Conservation (phyloP, 169 alveolate species). For the Plasmodium fragile region DNA sequence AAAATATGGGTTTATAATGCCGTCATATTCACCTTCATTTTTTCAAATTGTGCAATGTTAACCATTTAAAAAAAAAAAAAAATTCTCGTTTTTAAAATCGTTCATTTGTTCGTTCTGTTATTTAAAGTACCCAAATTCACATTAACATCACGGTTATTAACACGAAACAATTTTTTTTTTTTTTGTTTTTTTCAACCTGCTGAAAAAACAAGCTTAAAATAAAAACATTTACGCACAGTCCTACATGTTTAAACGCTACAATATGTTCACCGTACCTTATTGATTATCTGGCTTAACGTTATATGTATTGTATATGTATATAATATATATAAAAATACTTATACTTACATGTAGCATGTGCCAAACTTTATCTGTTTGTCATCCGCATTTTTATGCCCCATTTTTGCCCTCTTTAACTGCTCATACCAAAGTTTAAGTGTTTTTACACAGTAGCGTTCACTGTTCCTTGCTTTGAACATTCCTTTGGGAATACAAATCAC, state of each 20-base stretch:
- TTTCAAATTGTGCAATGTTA: neutral
- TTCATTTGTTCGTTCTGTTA: neutral
- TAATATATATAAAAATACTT: neutral
- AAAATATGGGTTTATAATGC: neutral
- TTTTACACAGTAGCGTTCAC: neutral
- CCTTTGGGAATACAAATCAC: neutral
- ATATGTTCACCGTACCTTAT: neutral
- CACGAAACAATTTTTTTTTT: neutral
- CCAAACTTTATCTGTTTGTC: neutral
- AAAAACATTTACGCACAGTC: neutral
- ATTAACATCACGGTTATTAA: neutral
- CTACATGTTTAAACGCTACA: neutral
- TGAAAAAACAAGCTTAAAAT: neutral
- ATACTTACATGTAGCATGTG: neutral
- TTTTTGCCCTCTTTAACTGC: neutral
- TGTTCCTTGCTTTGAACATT: neutral
- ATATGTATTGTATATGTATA: neutral
- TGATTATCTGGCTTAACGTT: neutral
- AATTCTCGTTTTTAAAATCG: neutral
- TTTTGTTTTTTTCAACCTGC: neutral
- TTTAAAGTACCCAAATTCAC: neutral
- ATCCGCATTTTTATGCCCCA: neutral
- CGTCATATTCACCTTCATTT: neutral
- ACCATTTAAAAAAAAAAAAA: neutral
- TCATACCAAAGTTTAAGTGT: neutral